Percentiles rank a stretch among this genome's conserved stretches.
Conservation (phyloP, 208 protist species). For the Lotmaria passim region DNA sequence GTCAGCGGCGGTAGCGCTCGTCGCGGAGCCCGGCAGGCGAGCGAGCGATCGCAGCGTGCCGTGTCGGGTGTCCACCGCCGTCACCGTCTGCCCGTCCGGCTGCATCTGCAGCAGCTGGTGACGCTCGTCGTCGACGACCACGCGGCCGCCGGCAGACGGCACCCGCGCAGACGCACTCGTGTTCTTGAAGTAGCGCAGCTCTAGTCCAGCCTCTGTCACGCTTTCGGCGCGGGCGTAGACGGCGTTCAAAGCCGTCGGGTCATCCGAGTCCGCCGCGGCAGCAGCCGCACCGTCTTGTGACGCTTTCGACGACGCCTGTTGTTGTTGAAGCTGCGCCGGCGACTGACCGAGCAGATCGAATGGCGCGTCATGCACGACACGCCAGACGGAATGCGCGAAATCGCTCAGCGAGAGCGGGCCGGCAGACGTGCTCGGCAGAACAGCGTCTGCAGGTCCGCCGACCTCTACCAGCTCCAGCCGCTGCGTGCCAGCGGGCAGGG, state of each 20-base stretch:
- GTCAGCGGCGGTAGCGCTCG: not conserved
- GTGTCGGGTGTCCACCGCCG: slow-evolving; percentile 27
- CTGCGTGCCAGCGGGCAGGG: slow-evolving; percentile 10
- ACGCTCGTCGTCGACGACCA: slow-evolving; percentile 40
- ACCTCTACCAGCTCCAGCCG: slow-evolving; percentile 29
- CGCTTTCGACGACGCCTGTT: not conserved
- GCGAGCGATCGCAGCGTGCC: slow-evolving; percentile 23
- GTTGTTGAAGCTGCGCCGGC: not conserved
- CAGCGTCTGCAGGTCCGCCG: not conserved
- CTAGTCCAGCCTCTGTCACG: slow-evolving; percentile 13
- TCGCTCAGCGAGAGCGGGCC: slow-evolving; percentile 5
- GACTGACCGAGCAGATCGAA: not conserved
- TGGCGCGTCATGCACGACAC: not conserved
- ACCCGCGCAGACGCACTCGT: not conserved
- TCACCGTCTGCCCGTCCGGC: slow-evolving; percentile 14
- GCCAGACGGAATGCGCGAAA: slow-evolving; percentile 28
- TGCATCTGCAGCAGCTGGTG: slow-evolving; percentile 42
- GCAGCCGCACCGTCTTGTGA: not conserved
- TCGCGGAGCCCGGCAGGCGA: not conserved
- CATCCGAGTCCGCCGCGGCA: slow-evolving; percentile 5
- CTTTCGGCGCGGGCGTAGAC: slow-evolving; percentile 37
- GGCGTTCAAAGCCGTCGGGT: slow-evolving; percentile 15
- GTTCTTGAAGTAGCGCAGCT: slow-evolving; percentile 32
- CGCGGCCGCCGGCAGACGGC: not conserved
- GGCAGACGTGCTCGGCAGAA: not conserved